Conservation (phyloP, 306 rosid genomes). For the Luffa aegyptiaca region DNA sequence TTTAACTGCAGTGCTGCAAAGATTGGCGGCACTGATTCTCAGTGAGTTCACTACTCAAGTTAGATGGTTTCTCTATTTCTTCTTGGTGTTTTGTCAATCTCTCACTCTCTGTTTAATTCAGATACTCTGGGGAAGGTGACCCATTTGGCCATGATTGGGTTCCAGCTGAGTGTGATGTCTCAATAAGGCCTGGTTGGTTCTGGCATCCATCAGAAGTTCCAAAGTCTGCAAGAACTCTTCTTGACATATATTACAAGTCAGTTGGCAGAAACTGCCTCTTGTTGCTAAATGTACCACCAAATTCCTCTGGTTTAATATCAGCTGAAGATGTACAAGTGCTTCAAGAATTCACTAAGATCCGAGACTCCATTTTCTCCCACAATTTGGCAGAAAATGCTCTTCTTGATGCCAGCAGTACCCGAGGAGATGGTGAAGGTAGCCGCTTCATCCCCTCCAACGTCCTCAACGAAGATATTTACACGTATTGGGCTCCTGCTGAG, state of each 20-base stretch:
- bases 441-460: constrained; percentile 50
- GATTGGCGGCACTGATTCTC: constrained; percentile 32
- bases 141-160: constrained; percentile 71
- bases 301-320: constrained; percentile 83
- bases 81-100: not conserved
- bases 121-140: constrained; percentile 57
- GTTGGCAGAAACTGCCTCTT: constrained; percentile 70
- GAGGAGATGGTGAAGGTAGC: constrained; percentile 42
- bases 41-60: constrained; percentile 45
- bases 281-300: constrained; percentile 80
- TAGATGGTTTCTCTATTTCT: not conserved
- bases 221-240: constrained; percentile 62
- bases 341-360: constrained; percentile 54
- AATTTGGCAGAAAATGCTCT: constrained; percentile 51
- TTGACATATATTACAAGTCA: constrained; percentile 74
- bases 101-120: constrained; percentile 13
- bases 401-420: constrained; percentile 47
- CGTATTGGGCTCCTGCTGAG: constrained; percentile 82
- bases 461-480: constrained; percentile 49
- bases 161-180: constrained; percentile 81
- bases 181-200: constrained; percentile 89
- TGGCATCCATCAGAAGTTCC: constrained; percentile 83
- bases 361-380: constrained; percentile 55
- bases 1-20: constrained; percentile 36
- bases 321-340: constrained; percentile 72